phyloP scores from a whole-genome alignment of 495 filamentous ascomycete genomes.

The Aspergillus bertholletiae region DNA sequence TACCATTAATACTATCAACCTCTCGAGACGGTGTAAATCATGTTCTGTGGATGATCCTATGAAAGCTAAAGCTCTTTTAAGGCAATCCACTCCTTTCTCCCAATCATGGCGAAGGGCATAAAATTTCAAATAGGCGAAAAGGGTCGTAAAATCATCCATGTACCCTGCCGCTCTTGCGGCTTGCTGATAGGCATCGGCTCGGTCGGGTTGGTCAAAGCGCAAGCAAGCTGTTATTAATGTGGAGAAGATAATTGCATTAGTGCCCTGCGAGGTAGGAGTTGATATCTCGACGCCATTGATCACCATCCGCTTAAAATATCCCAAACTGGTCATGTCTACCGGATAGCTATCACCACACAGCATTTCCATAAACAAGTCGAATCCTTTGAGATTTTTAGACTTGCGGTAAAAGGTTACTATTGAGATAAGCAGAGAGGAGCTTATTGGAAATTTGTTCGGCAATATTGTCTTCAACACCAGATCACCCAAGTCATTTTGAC shows the following conservation, averaged over 20 bases:
- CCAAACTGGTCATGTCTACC: conserved; percentile 36
- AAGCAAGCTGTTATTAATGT: conserved; percentile 34
- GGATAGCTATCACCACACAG: conserved; percentile 35
- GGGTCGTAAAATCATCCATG: conserved; percentile 37
- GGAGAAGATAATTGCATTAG: conserved; percentile 33
- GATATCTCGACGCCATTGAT: conserved; percentile 39
- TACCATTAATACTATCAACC: conserved; percentile 38
- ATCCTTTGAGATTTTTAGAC: conserved; percentile 40
- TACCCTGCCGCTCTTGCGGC: conserved; percentile 34
- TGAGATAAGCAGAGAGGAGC: conserved; percentile 31
- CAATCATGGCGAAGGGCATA: conserved; percentile 39
- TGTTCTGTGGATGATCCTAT: conserved; percentile 34
- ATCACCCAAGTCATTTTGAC: conserved; percentile 41
- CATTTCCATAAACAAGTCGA: conserved; percentile 42
- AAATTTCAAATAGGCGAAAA: conserved; percentile 37
- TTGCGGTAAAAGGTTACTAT: conserved; percentile 40
- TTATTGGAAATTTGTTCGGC: conserved; percentile 37
- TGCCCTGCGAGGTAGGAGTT: conserved; percentile 31
- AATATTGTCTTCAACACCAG: conserved; percentile 36
- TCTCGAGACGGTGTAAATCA: conserved; percentile 19
- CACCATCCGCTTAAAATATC: conserved; percentile 19
- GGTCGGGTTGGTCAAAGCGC: conserved; percentile 41
- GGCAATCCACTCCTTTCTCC: conserved; percentile 28
- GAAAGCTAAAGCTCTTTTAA: conserved; percentile 35
- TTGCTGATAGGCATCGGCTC: conserved; percentile 42